Base-by-base conservation (phyloP, 495 filamentous ascomycete genomes). In the Xylaria flabelliformis region DNA sequence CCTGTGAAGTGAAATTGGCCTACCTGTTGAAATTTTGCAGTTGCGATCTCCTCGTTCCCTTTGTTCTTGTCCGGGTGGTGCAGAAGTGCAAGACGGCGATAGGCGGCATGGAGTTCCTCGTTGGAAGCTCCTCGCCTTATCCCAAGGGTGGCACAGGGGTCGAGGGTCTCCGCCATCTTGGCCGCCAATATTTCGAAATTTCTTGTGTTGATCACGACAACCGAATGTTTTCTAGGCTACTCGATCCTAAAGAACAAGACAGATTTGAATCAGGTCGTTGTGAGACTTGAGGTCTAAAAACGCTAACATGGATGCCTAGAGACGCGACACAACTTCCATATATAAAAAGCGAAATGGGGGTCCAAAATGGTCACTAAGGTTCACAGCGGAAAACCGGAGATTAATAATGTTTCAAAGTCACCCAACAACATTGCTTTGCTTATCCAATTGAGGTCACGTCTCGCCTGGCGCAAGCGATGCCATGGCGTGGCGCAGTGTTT, bases 51-150 rank as follows among this genome's bases (percentile, higher is more conserved):
- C 12, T 65, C 63, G 26, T 65, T 65, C 42, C 63, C 63, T 21
- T 65, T 65, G 21, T 65, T 65, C 4, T 65, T 65, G 3, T 65
- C 63, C 5, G 63, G 63, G 63, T 65, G 63, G 42, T 65, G 63
- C 12, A 48, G n/a, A 2, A 46, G 63, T 12, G 63, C 63, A 48
- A 65, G 63, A 32, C 63, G 63, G 8, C 63, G 63, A 50, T 65
- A 65, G 41, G 63, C 63, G 10, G 63, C 42, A 41, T 48, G 39
- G 42, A 65, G 63, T 39, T 65, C 63, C 34, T 65, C 41, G 26
- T 65, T 48, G 24, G 63, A 65, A 50, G 63, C 63, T 5, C 63
- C 63, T 34, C 39, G 21, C 24, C 7, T 48, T 6, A 65, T 24
- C 17, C 24, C 24, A 17, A 65, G 63, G 63, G 39, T 65, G 34